Percentiles rank a stretch among this genome's conserved stretches.
Evolutionary conservation across 2,329 filamentous ascomycete species (phyloP).

Genomic region (Colletotrichum higginsianum): DNA sequence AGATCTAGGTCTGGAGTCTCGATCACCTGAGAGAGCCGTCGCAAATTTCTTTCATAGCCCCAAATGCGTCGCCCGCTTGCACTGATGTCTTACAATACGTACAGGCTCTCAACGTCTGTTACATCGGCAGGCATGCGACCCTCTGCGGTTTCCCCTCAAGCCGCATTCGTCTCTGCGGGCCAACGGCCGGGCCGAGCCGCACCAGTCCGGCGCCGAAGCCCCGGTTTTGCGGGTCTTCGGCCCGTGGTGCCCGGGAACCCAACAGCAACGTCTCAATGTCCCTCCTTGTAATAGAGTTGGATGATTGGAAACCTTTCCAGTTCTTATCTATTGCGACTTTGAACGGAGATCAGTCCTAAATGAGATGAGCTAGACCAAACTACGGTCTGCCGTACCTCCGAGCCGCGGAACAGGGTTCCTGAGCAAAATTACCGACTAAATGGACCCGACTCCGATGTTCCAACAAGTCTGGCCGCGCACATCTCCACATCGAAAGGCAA

Average conservation of each 20-base stretch:
- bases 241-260: neutral
- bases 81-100: too few relatives aligned
- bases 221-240: neutral
- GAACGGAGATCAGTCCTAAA: too few relatives aligned
- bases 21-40: too few relatives aligned
- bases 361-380: too few relatives aligned
- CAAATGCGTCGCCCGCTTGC: too few relatives aligned
- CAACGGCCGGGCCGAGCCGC: neutral
- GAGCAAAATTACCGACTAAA: neutral
- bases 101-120: too few relatives aligned
- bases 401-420: neutral
- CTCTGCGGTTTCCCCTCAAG: too few relatives aligned
- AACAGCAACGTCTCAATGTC: neutral
- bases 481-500: neutral
- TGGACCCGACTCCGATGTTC: neutral
- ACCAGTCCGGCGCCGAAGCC: neutral
- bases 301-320: neutral
- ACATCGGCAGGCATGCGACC: too few relatives aligned
- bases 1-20: too few relatives aligned
- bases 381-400: neutral
- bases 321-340: too few relatives aligned
- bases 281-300: rapidly evolving
- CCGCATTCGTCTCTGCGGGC: too few relatives aligned
- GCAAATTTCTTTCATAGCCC: too few relatives aligned
- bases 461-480: neutral